phyloP scores from a whole-genome alignment of 352 stramenopile species.

The Phytophthora sp. region DNA sequence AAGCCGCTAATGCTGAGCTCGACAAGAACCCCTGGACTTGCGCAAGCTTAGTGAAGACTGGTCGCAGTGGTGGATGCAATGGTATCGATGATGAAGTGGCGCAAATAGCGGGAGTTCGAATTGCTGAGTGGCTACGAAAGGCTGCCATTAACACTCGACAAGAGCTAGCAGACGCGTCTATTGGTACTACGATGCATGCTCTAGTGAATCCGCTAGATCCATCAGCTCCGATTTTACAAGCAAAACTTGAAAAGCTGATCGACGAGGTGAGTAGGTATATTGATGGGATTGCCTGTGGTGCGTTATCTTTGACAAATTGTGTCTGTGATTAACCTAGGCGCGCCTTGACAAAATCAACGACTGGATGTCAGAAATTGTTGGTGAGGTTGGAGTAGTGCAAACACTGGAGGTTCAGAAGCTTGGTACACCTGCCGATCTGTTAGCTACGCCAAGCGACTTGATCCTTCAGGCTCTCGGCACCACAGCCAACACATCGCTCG shows the following conservation, averaged over 20 bases:
- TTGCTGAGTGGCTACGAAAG: slow-evolving; percentile 54
- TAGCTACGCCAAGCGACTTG: slow-evolving; percentile 72
- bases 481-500: slow-evolving; percentile 30
- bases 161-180: slow-evolving; percentile 60
- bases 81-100: slow-evolving; percentile 76
- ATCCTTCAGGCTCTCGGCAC: slow-evolving; percentile 48
- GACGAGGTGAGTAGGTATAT: slow-evolving; percentile 45
- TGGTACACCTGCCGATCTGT: slow-evolving; percentile 78
- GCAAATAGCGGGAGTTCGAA: slow-evolving; percentile 55
- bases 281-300: not conserved
- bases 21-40: slow-evolving; percentile 68
- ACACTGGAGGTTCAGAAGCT: slow-evolving; percentile 79
- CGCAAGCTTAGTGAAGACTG: slow-evolving; percentile 38
- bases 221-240: slow-evolving; percentile 44
- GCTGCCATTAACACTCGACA: slow-evolving; percentile 55
- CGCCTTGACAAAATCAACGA: slow-evolving; percentile 85
- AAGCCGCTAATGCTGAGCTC: slow-evolving; percentile 38
- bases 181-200: slow-evolving; percentile 29
- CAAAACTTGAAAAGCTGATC: slow-evolving; percentile 60
- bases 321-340: slow-evolving; percentile 40
- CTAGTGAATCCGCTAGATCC: slow-evolving; percentile 46
- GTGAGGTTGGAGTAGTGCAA: slow-evolving; percentile 50
- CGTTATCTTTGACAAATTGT: slow-evolving; percentile 1
- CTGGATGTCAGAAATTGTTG: slow-evolving; percentile 73
- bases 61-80: slow-evolving; percentile 49